A percentile compares a stretch with the other conserved stretches of the same genome.
phyloP scores from a whole-genome alignment of 1,139 yeast genomes.

The Nakaseomyces bracarensis region DNA sequence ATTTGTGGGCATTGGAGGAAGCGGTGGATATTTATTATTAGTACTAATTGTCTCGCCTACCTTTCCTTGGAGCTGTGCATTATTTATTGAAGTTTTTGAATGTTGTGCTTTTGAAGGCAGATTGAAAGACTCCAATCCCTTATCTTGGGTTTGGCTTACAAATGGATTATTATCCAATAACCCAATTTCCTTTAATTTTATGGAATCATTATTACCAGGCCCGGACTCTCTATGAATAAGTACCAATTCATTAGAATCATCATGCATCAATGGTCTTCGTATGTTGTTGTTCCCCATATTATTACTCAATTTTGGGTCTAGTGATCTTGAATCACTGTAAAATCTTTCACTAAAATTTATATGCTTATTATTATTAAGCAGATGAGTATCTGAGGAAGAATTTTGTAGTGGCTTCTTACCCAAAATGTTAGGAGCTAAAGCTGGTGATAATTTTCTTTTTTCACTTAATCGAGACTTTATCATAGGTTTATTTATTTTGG shows the following conservation, averaged over 20 bases:
- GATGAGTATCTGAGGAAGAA: too few species aligned
- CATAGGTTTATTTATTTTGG: background rate
- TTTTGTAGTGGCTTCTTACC: constrained; percentile 16
- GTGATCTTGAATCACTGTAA: too few species aligned
- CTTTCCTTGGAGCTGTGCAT: too few species aligned
- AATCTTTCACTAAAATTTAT: too few species aligned
- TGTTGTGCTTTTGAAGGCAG: background rate
- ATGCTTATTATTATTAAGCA: too few species aligned
- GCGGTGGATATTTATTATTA: background rate
- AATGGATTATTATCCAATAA: background rate
- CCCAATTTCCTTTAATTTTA: background rate
- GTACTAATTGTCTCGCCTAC: too few species aligned
- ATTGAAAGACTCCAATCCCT: too few species aligned
- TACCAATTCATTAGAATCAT: background rate
- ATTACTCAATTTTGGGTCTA: too few species aligned
- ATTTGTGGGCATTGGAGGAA: constrained; percentile 1
- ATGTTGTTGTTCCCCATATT: too few species aligned
- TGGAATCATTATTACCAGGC: background rate
- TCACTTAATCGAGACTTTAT: background rate
- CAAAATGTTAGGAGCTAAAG: constrained; percentile 11
- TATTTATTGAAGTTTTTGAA: too few species aligned
- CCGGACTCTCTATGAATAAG: background rate
- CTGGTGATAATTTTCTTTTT: background rate
- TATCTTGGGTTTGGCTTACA: background rate
- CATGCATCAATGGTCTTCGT: too few species aligned